phyloP scores from a whole-genome alignment of 176 grass and related monocot species.

The Musa schizocarpa region DNA sequence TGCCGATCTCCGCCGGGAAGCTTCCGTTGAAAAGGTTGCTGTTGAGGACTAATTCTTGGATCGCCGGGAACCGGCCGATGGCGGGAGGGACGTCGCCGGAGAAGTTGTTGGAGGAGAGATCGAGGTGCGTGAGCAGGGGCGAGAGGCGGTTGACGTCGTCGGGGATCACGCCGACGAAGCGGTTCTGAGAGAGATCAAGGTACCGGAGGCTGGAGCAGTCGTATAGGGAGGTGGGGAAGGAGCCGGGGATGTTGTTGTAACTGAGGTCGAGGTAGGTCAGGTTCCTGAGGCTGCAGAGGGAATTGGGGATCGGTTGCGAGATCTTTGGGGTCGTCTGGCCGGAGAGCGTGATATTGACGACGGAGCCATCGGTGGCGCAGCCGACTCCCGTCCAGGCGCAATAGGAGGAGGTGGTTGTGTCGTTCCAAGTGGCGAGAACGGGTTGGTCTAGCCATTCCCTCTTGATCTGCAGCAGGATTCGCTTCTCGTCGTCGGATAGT shows the following conservation, averaged over 20 bases:
- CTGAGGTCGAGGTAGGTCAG: slow-evolving; percentile 42
- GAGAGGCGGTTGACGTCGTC: slow-evolving; percentile 31
- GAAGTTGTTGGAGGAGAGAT: slow-evolving; percentile 30
- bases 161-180: slow-evolving; percentile 39
- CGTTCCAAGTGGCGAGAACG: slow-evolving; percentile 38
- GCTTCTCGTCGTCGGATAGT: slow-evolving; percentile 14
- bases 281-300: slow-evolving; percentile 32
- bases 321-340: slow-evolving; percentile 9
- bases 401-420: slow-evolving; percentile 10
- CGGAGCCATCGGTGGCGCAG: slow-evolving; percentile 27
- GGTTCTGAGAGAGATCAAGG: slow-evolving; percentile 42
- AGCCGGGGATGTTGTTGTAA: slow-evolving; percentile 28
- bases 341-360: slow-evolving; percentile 27
- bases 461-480: slow-evolving; percentile 43
- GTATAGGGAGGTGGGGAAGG: slow-evolving; percentile 40
- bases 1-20: slow-evolving; percentile 37
- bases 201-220: slow-evolving; percentile 27
- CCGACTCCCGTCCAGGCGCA: slow-evolving; percentile 46
- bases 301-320: slow-evolving; percentile 25
- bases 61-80: slow-evolving; percentile 23
- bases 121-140: slow-evolving; percentile 23
- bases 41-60: slow-evolving; percentile 25
- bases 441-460: slow-evolving; percentile 30
- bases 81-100: slow-evolving; percentile 31
- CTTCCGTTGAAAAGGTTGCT: slow-evolving; percentile 27